These are phyloP conservation scores for Datisca glomerata DNA, from an alignment of 306 rosid species.

Conservation along the genomic window DNA sequence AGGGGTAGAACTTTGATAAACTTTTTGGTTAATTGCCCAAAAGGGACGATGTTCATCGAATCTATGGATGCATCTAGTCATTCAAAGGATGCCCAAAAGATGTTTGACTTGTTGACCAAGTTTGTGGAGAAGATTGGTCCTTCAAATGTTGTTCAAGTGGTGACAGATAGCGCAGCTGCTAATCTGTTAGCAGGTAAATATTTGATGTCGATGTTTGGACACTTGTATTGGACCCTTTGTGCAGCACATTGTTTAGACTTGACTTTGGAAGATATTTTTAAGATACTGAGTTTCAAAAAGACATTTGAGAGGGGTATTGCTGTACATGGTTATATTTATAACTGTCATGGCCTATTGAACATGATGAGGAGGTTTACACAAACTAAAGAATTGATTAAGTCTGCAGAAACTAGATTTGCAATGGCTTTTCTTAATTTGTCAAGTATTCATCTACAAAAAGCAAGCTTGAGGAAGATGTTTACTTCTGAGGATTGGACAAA, in stretches of 20 bases:
- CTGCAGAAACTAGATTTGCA: not conserved
- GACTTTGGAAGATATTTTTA: not conserved
- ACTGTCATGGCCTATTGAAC: not conserved
- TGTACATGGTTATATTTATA: not conserved
- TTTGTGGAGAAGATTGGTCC: not conserved
- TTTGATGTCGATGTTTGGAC: too few species aligned
- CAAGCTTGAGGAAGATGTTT: not conserved
- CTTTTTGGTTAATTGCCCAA: too few species aligned
- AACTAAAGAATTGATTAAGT: not conserved
- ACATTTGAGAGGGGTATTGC: not conserved
- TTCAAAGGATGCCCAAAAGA: too few species aligned
- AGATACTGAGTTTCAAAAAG: not conserved
- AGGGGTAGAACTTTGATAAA: too few species aligned
- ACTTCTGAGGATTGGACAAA: not conserved
- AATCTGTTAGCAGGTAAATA: not conserved
- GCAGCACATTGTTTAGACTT: too few species aligned
- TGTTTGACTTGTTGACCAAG: too few species aligned
- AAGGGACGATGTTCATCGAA: too few species aligned
- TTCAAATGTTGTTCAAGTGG: not conserved
- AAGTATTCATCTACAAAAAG: not conserved
- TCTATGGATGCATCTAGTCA: too few species aligned
- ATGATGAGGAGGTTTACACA: not conserved
- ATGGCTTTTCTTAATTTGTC: not conserved
- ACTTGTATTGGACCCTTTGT: not conserved
- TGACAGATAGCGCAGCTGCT: not conserved